Conservation (phyloP, 805 yeast species). For the Wickerhamiella qilinensis region DNA sequence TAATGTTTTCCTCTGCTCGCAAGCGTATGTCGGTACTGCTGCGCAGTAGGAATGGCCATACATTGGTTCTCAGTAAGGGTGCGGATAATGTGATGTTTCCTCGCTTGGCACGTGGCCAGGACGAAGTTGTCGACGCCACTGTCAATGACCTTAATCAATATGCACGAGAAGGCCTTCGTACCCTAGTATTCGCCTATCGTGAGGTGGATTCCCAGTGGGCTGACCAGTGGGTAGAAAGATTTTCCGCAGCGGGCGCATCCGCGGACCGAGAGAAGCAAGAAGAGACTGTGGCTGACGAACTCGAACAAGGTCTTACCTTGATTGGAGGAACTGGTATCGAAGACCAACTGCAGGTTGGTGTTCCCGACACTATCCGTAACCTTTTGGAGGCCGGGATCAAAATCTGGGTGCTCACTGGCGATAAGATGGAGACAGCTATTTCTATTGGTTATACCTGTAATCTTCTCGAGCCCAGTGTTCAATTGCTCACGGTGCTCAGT, state of each 20-base stretch:
- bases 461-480: constrained; percentile 50
- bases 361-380: constrained; percentile 53
- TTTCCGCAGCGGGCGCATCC: constrained; percentile 33
- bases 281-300: constrained; percentile 37
- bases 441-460: constrained; percentile 72
- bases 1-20: constrained; percentile 55
- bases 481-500: constrained; percentile 27
- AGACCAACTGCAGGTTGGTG: constrained; percentile 63
- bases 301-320: constrained; percentile 40
- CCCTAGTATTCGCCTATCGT: constrained; percentile 52
- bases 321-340: constrained; percentile 75
- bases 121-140: constrained; percentile 28
- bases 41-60: constrained; percentile 27
- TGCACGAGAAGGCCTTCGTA: constrained; percentile 59
- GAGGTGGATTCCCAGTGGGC: constrained; percentile 33
- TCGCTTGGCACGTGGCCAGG: constrained; percentile 25
- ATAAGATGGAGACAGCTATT: constrained; percentile 69
- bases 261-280: constrained; percentile 42
- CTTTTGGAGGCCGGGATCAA: constrained; percentile 61
- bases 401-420: constrained; percentile 74
- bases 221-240: constrained; percentile 38
- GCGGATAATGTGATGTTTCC: constrained; percentile 87
- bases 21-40: constrained; percentile 67
- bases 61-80: constrained; percentile 46
- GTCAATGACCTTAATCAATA: constrained; percentile 48